phyloP scores from a whole-genome alignment of 2,329 filamentous ascomycete species.

The Fusarium acutatum region DNA sequence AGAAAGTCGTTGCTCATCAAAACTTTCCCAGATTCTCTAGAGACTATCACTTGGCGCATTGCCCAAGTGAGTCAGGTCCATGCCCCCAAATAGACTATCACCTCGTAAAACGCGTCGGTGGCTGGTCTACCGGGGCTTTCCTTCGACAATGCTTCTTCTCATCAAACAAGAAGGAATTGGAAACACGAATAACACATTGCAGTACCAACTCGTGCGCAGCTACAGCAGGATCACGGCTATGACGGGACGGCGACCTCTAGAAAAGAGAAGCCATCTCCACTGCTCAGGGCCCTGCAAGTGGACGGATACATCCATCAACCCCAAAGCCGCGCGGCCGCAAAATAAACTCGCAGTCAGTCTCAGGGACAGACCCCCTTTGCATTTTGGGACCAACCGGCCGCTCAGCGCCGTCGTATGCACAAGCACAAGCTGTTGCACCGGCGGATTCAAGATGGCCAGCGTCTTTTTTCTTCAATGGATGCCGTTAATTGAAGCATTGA shows the following conservation, averaged over 20 bases:
- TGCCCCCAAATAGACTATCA: not conserved
- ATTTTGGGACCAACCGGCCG: not conserved
- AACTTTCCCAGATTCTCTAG: not conserved
- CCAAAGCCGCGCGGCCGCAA: constrained; percentile 33
- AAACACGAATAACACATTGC: constrained; percentile 19
- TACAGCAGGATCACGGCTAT: constrained; percentile 25
- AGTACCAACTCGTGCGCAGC: constrained; percentile 18
- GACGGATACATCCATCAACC: constrained; percentile 24
- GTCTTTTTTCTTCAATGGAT: not conserved
- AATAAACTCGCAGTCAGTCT: constrained; percentile 36
- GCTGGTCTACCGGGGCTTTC: constrained; percentile 11
- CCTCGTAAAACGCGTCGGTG: constrained; percentile 23
- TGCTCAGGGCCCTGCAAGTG: constrained; percentile 26
- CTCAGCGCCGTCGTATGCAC: constrained; percentile 1
- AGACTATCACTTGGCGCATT: not conserved
- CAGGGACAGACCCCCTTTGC: constrained; percentile 16
- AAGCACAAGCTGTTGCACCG: constrained; percentile 8
- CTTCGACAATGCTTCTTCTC: constrained; percentile 1
- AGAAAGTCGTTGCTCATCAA: not conserved
- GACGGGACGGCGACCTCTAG: constrained; percentile 27
- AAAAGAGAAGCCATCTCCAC: constrained; percentile 31
- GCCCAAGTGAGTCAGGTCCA: constrained; percentile 1
- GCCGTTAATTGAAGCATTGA: not conserved
- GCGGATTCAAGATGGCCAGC: constrained; percentile 7
- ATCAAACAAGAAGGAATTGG: not conserved